Conservation (phyloP, 495 filamentous ascomycete species). For the Staphylotrichum tortipilum region DNA sequence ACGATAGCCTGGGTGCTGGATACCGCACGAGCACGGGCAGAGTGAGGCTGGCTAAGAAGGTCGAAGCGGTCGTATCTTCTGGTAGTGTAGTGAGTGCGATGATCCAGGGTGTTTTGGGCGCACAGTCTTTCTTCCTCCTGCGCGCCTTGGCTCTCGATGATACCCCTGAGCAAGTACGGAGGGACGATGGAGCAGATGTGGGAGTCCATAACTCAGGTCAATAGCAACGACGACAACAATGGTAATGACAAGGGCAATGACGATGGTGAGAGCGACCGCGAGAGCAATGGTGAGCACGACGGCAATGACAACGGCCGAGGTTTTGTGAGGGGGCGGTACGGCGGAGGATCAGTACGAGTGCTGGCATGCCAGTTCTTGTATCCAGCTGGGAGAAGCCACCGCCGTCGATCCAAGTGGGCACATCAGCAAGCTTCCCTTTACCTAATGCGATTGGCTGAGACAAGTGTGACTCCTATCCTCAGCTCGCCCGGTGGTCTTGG, state of each 20-base stretch:
- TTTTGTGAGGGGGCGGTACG: too few species aligned
- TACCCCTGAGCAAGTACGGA: slow-evolving; percentile 30
- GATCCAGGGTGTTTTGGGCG: slow-evolving; percentile 21
- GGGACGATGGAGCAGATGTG: slow-evolving; percentile 31
- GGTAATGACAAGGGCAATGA: too few species aligned
- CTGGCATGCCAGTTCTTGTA: too few species aligned
- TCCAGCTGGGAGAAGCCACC: too few species aligned
- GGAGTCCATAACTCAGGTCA: slow-evolving; percentile 3
- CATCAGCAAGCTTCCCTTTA: too few species aligned
- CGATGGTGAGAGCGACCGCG: not conserved
- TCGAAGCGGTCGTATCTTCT: slow-evolving; percentile 25
- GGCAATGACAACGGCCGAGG: too few species aligned
- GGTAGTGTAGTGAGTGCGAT: slow-evolving; percentile 15
- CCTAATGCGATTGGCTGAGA: too few species aligned
- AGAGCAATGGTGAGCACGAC: too few species aligned
- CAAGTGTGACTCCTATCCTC: too few species aligned
- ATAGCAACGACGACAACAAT: not conserved
- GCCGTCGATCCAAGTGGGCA: too few species aligned
- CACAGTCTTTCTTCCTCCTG: slow-evolving; percentile 17
- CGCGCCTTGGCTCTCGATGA: slow-evolving; percentile 24
- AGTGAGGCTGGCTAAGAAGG: slow-evolving; percentile 19
- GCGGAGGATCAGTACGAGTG: too few species aligned
- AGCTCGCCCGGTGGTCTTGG: too few species aligned
- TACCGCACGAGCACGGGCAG: not conserved
- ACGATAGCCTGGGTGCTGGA: slow-evolving; percentile 22